Percentiles rank a stretch among this genome's conserved stretches.
Evolutionary conservation across 345 rosid genomes (phyloP).

Genomic region (Salix suchowensis): DNA sequence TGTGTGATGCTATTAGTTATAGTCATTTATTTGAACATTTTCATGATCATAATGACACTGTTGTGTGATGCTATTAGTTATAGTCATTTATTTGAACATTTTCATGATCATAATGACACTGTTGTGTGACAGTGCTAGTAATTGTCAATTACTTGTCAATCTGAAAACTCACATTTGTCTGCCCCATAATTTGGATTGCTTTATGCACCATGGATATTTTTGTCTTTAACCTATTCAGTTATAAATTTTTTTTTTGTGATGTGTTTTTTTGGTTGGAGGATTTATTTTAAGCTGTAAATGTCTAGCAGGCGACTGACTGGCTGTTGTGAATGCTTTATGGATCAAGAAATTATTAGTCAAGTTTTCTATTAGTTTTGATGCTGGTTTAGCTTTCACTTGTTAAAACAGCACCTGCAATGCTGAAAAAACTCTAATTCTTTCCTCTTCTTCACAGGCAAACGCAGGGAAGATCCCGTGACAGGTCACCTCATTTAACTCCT

Average conservation of each 20-base stretch:
- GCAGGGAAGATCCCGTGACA: constrained; percentile 29
- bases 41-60: background rate
- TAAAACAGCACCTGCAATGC: background rate
- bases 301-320: background rate
- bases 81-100: background rate
- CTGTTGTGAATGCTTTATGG: background rate
- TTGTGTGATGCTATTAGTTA: background rate
- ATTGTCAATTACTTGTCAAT: background rate
- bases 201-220: background rate
- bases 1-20: background rate
- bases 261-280: background rate
- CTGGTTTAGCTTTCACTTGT: background rate
- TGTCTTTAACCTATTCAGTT: background rate
- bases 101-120: background rate
- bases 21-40: background rate
- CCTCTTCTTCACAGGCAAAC: constrained; percentile 25
- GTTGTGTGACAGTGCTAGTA: background rate
- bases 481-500: constrained; percentile 47
- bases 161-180: background rate
- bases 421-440: background rate
- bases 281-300: background rate
- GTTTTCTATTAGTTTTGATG: background rate
- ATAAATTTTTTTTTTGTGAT: background rate
- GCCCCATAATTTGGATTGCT: background rate
- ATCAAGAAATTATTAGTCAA: background rate